Evolutionary conservation across 1,284 basidiomycete species (phyloP).

Genomic region (Sanghuangporus sanghuang): DNA sequence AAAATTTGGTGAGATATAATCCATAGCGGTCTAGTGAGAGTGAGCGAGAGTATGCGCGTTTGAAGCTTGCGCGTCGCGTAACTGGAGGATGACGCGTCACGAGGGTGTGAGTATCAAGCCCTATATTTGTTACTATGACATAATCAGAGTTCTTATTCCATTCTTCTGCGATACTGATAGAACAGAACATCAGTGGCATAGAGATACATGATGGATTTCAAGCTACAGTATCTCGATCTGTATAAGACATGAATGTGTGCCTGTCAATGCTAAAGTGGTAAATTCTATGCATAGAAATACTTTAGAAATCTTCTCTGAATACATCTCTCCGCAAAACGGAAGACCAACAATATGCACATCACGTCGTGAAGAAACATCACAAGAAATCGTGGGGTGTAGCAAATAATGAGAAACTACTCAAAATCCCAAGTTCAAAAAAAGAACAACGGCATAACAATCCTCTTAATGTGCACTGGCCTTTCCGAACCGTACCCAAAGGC

Average conservation of each 20-base stretch:
- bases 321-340: neutral
- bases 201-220: neutral
- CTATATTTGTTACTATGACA: neutral
- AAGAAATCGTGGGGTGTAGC: too few species aligned
- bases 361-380: too few species aligned
- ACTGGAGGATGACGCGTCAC: constrained; percentile 4
- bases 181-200: neutral
- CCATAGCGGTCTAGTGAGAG: constrained; percentile 40
- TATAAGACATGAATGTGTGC: neutral
- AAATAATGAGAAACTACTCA: neutral
- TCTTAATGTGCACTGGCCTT: neutral
- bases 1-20: constrained; percentile 79
- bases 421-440: neutral
- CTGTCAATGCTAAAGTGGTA: too few species aligned
- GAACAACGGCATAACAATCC: neutral
- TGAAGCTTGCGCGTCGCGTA: constrained; percentile 8
- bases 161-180: too few species aligned
- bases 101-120: neutral
- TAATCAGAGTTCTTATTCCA: too few species aligned
- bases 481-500: constrained; percentile 47
- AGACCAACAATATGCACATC: neutral
- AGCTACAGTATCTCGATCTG: neutral
- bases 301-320: too few species aligned
- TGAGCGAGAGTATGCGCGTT: neutral
- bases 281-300: too few species aligned